phyloP scores from a whole-genome alignment of 305 asterid genomes.

The Fraxinus ornus region DNA sequence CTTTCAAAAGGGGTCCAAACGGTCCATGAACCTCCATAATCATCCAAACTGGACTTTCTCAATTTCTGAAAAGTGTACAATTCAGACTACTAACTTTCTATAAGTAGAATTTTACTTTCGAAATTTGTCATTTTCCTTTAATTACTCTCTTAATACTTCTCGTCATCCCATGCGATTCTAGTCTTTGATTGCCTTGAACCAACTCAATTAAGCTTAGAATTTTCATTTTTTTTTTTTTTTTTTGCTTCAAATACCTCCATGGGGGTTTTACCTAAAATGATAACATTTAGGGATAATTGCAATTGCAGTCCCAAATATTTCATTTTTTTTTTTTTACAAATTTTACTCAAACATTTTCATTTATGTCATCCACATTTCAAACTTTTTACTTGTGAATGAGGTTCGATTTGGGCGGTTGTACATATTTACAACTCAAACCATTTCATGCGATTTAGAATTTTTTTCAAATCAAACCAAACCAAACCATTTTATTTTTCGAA shows the following conservation, averaged over 20 bases:
- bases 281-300: not conserved
- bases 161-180: not conserved
- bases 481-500: too few species aligned
- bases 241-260: not conserved
- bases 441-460: too few species aligned
- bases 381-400: not conserved
- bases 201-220: not conserved
- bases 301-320: not conserved
- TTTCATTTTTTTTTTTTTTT: too few species aligned
- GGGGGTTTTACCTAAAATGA: not conserved
- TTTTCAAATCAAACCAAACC: too few species aligned
- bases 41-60: not conserved
- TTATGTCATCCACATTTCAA: not conserved
- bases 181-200: not conserved
- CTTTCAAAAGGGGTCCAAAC: not conserved
- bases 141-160: not conserved
- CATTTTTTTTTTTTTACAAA: too few species aligned
- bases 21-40: not conserved
- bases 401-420: too few species aligned
- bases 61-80: not conserved
- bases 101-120: not conserved
- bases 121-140: not conserved
- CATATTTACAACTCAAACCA: too few species aligned
- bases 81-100: not conserved
- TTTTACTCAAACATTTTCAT: not conserved